Base-by-base conservation (phyloP, 495 filamentous ascomycete genomes). In the Thermochaetoides thermophila region DNA sequence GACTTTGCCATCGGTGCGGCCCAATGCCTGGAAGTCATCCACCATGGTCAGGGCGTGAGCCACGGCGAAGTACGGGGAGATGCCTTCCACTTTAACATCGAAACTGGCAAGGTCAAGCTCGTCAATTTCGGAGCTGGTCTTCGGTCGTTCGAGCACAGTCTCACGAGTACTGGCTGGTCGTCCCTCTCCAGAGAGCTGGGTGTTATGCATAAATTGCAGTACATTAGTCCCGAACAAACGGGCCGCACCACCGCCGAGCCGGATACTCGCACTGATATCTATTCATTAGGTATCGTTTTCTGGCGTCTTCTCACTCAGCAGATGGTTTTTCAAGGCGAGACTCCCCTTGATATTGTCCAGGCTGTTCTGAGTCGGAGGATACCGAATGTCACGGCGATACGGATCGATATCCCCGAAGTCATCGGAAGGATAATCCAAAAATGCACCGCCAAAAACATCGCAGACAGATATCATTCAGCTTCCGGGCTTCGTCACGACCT, bases 201-300 rank as follows among this genome's bases (percentile, higher is more conserved):
- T 0, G 76, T 81, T 17, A 81, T 80, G 48, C 77, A 81, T 43
- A 91, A 89, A 55, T 60, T 94, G 14, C 73, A 83, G 37, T 91
- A 76, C 46, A 84, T 94, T 50, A 84, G 81, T 27, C 83, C 85
- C 0, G 85, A 94, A 44, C 84, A 92, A 61, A 94, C 84, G 10
- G 85, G 85, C 16, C 74, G 85, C 11, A 77, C 91, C 70, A 78
- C 82, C 2, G 83, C 78, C 12, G 83, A 89, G 45, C 85, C 85
- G 1, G 84, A 94, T 56, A 80, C 73, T 35, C 69, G 85, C 28
- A 92, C 84, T 7, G 85, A 92, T 55, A 85, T 92, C 21, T 94
- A 92, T 50, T 81, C 81, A 2, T 63, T 92, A 2, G 85, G 85
- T 9, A 68, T 91, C 33, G 53, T 92, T 4, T 87, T 92, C 49